Base-by-base conservation (phyloP, 1,139 yeast genomes). In the Hansenula sp. region DNA sequence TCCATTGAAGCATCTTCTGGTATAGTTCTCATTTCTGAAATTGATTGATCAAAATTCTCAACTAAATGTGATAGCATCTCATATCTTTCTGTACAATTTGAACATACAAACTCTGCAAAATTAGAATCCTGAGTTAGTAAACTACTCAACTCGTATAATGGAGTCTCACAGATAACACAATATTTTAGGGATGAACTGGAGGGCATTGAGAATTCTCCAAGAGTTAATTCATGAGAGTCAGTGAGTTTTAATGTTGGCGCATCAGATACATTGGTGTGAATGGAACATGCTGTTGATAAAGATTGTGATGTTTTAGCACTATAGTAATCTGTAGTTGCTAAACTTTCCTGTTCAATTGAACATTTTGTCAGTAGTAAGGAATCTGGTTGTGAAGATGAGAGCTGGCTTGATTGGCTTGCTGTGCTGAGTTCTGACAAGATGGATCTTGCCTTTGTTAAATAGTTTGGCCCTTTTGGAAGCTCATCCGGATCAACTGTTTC, bases 121-220 rank as follows among this genome's bases (percentile, higher is more conserved):
- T 54, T 52, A 3, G 51, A 48, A 9, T 54, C 48, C 4, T 50
- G 43, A 12, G 57, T 53, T 7, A 68, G 43, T 30, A 75, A 55
- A 6, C 81, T 69, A 43, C 83, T 76, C 34, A 81, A 62, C 45
- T 81, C 88, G 55, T 81, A 82, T 19, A 82, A 57, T 8, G 87
- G 85, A 42, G 71, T 75, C 35, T 80, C 85, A 56, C 89, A 82
- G 13, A 81, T 64, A 20, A 79, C 78, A 54, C 89, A 82, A 53
- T 75, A 69, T 48, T 75, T 77, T 41, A 80, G 45, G 27, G 52
- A 54, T 30, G 33, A 53, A 22, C 21, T 16, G 14, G 29, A 24
- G 10, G 29, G 22, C 11, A 33, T 30, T 13, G 47, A 35, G 29
- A 51, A 50, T 32, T 48, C 50, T n/a, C 47, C 51, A 11, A 48